Evolutionary conservation across 345 rosid species (phyloP), one percentile per base, ranked within the genome.

Genomic region (Gossypium mustelinum): DNA sequence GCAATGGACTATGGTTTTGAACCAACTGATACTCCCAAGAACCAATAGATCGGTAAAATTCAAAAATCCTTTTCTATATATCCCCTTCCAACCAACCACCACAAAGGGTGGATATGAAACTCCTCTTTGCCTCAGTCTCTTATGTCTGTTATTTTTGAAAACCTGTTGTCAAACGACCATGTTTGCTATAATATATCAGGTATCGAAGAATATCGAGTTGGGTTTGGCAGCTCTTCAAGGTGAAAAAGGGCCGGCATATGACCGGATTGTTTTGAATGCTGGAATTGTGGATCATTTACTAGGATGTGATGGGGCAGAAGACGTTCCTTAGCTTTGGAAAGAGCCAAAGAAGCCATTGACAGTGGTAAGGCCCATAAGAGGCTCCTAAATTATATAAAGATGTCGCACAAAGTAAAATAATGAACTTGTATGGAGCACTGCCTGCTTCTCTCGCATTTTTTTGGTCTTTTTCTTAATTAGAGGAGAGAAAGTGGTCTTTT

Each of bases 281-380:
- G 99, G 90, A 80, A 88, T 95, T 75, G 90, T 88, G 73, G 99
- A 95, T 83, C 97, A 95, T 83, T 78, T 95, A 78, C 80, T 92
- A 59, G 95, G 98, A 83, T 87, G 97, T 52, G 89, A 88, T 51
- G 98, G 90, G 3, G 97, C 93, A 18, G 97, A 91, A 47, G 94
- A 92, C 61, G 77, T 86, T 74, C 82, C 34, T 17, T 70, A 6
- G 97, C 98, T 17, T 74, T 90, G 73, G 94, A 89, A n/a, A 88
- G 99, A 80, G 97, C 98, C 39, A 91, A 89, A 52, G 98, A 90
- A 81, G 96, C 97, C 83, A 93, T 95, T 59, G 90, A 95, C 68
- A 91, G 96, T 72, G 99, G 97, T 64, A 84, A 82, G 77, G 99
- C 99, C 67, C 86, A 93, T 41, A 89, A 81, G 80, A 88, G 80